Evolutionary conservation across 805 yeast genomes (phyloP).

Genomic region (Suhomyces vadensis): DNA sequence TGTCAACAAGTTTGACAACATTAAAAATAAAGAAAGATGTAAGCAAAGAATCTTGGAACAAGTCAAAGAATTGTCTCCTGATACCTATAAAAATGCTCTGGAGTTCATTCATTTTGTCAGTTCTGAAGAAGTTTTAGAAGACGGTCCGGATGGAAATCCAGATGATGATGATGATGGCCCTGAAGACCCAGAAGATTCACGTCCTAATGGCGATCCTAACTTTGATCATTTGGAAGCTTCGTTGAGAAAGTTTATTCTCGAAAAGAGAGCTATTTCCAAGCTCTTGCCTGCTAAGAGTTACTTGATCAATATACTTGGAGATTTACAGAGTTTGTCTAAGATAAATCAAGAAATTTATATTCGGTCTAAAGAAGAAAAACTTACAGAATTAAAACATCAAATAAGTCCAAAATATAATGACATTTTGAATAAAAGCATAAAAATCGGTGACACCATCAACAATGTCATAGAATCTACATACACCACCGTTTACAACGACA

Average conservation of each 20-base stretch:
- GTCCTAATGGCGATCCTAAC: conserved; percentile 50
- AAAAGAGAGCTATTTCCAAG: conserved; percentile 86
- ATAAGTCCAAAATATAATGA: conserved; percentile 66
- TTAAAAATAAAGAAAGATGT: conserved; percentile 79
- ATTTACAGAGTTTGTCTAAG: conserved; percentile 58
- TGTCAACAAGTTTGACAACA: conserved; percentile 87
- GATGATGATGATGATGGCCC: conserved; percentile 31
- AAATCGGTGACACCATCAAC: conserved; percentile 60
- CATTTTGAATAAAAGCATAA: conserved; percentile 51
- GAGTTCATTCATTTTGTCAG: conserved; percentile 94
- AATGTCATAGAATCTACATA: conserved; percentile 61
- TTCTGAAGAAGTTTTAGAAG: conserved; percentile 50
- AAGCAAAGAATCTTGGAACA: conserved; percentile 76
- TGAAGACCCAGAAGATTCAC: conserved; percentile 31
- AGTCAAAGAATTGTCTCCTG: conserved; percentile 82
- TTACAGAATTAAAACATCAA: conserved; percentile 48
- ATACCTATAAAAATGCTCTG: conserved; percentile 81
- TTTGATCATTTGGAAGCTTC: conserved; percentile 86
- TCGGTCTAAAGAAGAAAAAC: conserved; percentile 49
- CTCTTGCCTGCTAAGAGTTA: conserved; percentile 92
- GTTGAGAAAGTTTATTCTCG: conserved; percentile 79
- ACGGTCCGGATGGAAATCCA: conserved; percentile 31
- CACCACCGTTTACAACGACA: conserved; percentile 57
- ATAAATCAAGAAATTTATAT: conserved; percentile 60
- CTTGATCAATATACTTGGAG: conserved; percentile 65